These are phyloP conservation scores for Protostelium mycophagum DNA, from an alignment of 78 protist species.

Conservation along the genomic window DNA sequence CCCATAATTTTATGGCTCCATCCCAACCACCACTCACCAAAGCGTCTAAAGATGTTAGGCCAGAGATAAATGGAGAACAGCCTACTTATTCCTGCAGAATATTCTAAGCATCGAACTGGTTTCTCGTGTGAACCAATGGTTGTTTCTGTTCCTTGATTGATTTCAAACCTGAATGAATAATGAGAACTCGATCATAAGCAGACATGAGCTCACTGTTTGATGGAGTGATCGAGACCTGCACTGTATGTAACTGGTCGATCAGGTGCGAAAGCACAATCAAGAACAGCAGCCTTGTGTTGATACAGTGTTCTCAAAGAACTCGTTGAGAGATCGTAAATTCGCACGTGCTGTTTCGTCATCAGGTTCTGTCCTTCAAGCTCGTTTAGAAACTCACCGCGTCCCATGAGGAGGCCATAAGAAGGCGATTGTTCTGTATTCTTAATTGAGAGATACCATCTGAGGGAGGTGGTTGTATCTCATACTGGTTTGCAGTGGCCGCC, in stretches of 20 bases:
- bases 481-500: conserved; percentile 1
- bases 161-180: conserved; percentile 11
- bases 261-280: background rate
- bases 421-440: conserved; percentile 3
- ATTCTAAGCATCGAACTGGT: conserved; percentile 29
- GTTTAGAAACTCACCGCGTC: conserved; percentile 25
- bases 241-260: background rate
- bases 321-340: background rate
- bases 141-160: background rate
- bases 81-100: background rate
- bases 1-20: conserved; percentile 74
- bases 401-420: conserved; percentile 55
- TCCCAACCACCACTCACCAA: conserved; percentile 87
- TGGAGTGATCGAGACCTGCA: conserved; percentile 21
- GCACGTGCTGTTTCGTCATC: background rate
- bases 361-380: background rate
- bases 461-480: conserved; percentile 45
- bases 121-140: conserved; percentile 34
- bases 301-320: background rate
- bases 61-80: background rate
- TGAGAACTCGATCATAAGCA: conserved; percentile 16
- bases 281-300: conserved; percentile 47
- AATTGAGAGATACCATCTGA: conserved; percentile 58
- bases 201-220: conserved; percentile 11
- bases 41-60: background rate